Evolutionary conservation across 371 early-diverging fungal species (phyloP), one percentile per base, ranked within the genome.

Genomic region (Mortierella sp.): DNA sequence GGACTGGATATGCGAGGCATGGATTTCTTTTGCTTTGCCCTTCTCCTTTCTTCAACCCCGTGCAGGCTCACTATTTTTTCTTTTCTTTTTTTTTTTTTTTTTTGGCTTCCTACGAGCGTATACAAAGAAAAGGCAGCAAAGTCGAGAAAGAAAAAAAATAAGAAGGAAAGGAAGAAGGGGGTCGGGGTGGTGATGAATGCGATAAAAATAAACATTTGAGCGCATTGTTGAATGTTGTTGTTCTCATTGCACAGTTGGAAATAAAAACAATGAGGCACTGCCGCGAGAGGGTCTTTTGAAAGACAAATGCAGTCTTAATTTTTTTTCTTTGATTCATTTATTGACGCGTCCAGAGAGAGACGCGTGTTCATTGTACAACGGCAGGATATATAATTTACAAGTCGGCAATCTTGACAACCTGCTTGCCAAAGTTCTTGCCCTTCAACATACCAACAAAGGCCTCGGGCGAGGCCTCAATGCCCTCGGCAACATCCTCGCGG

Each of bases 351-450:
- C 50, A 50, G 43, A 50, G 1, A 3, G 9, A 14, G 13, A 50
- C 50, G 50, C 16, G 28, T 26, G 3, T 26, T 61, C 2, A 11
- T 48, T 26, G 10, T 44, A 74, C 64, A 69, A 69, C 10, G 19
- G 50, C 5, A 0, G 14, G 11, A 16, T 26, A 21, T 71, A 16
- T 5, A 10, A 21, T 61, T 75, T 78, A 83, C 73, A 80, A 54
- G 40, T 86, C 80, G 46, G 89, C 85, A 54, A 91, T 87, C 89
- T 94, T 91, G 78, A 95, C 84, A 2, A 93, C 73, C 46, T 87
- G 82, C 90, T 95, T 95, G 54, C 96, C 96, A 82, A 91, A 89
- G 89, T 94, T 95, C 73, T 88, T 88, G 51, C 96, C 95, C 5
- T 85, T 21, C 44, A 94, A 82, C 89, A 95, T 83, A 21, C 91